A percentile compares a stretch with the other conserved stretches of the same genome.
Conservation (phyloP, 2,329 filamentous ascomycete species). For the Alternaria hordeiaustralica region DNA sequence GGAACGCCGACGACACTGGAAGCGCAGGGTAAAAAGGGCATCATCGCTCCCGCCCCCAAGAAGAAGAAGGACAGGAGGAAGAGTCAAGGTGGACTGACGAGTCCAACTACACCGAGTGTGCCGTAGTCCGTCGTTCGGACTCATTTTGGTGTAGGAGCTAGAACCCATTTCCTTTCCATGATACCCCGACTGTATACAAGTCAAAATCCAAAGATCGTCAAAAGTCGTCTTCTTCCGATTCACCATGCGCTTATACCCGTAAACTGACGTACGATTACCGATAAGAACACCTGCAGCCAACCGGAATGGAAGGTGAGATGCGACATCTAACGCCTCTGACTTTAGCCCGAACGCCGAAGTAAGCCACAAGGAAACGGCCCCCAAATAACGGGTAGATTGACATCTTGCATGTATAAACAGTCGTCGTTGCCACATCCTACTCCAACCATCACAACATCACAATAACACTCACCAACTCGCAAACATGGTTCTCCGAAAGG, state of each 20-base stretch:
- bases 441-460: neutral
- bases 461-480: neutral
- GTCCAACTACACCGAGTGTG: constrained; percentile 40
- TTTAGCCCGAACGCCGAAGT: neutral
- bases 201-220: neutral
- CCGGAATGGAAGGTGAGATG: neutral
- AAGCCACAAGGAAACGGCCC: neutral
- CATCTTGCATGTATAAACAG: neutral
- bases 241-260: neutral
- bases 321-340: neutral
- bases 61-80: constrained; percentile 46
- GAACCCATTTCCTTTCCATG: neutral
- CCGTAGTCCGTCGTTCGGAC: neutral
- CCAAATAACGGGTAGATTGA: neutral
- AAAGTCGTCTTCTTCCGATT: neutral
- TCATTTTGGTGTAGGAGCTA: neutral
- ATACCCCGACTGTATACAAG: constrained; percentile 9
- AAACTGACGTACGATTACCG: constrained; percentile 22
- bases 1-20: constrained; percentile 25
- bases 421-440: neutral
- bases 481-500: neutral
- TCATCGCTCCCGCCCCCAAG: constrained; percentile 35
- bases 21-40: constrained; percentile 32
- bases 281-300: neutral
- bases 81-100: constrained; percentile 43